Conservation (phyloP, 345 rosid genomes). For the Schrenkiella parvula region DNA sequence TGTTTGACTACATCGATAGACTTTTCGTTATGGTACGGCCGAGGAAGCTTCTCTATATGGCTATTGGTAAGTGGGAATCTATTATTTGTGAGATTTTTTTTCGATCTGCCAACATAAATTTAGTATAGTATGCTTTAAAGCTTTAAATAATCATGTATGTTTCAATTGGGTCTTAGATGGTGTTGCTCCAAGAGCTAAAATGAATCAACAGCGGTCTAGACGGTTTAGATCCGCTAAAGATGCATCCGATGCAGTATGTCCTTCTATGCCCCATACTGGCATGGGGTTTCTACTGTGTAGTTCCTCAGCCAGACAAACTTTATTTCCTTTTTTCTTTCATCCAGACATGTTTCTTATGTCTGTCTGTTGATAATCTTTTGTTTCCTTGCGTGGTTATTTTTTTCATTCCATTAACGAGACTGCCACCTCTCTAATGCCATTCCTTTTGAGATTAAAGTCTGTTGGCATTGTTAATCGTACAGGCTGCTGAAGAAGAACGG, state of each 20-base stretch:
- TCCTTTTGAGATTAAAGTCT: background rate
- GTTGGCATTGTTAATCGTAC: slow-evolving; percentile 17
- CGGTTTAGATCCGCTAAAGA: slow-evolving; percentile 98
- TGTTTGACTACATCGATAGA: slow-evolving; percentile 95
- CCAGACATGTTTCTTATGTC: background rate
- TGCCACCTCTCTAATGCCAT: background rate
- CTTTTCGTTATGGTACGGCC: slow-evolving; percentile 98
- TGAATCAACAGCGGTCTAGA: slow-evolving; percentile 97
- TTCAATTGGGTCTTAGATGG: slow-evolving; percentile 58
- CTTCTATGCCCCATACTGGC: slow-evolving; percentile 26
- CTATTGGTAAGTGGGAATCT: slow-evolving; percentile 57
- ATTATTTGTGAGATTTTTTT: background rate
- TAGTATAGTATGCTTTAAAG: background rate
- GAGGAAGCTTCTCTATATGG: slow-evolving; percentile 83
- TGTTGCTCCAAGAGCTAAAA: slow-evolving; percentile 99
- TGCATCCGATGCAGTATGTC: slow-evolving; percentile 79
- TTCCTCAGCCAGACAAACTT: slow-evolving; percentile 23
- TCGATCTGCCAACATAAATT: background rate
- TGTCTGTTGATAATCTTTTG: background rate
- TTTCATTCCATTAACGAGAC: background rate
- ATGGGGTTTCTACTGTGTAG: slow-evolving; percentile 30
- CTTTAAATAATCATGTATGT: slow-evolving; percentile 18
- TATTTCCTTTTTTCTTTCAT: background rate
- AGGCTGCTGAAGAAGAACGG: slow-evolving; percentile 86
- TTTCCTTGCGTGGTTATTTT: background rate